A percentile compares a stretch with the other conserved stretches of the same genome.
phyloP scores from a whole-genome alignment of 352 stramenopile species.

The Globisporangium cystogenes region DNA sequence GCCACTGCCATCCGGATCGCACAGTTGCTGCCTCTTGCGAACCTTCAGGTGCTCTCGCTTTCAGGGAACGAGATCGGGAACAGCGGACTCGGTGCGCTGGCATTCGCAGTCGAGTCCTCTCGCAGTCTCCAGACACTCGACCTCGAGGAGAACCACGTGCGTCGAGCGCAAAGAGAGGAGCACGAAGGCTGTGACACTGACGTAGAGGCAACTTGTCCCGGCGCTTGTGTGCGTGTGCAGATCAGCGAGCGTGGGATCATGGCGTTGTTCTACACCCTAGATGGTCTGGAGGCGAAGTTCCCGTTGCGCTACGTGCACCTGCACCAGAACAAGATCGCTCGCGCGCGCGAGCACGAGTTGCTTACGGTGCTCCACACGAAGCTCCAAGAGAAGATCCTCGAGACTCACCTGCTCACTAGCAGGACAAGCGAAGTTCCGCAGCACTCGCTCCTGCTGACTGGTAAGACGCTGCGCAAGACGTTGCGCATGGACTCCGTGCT shows the following conservation, averaged over 20 bases:
- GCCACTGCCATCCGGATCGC: constrained; percentile 16
- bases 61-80: constrained; percentile 40
- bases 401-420: constrained; percentile 18
- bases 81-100: constrained; percentile 29
- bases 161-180: background rate
- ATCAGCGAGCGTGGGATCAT: constrained; percentile 27
- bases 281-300: constrained; percentile 20
- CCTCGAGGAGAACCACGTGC: constrained; percentile 45
- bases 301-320: constrained; percentile 35
- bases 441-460: constrained; percentile 17
- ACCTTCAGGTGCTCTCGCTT: constrained; percentile 28
- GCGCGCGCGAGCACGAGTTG: background rate
- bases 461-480: constrained; percentile 14
- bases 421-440: background rate
- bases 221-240: constrained; percentile 10
- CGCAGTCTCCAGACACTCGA: constrained; percentile 33
- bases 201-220: background rate
- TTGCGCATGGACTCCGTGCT: constrained; percentile 27
- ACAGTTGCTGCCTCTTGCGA: constrained; percentile 12
- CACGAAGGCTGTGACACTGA: background rate
- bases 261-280: constrained; percentile 32
- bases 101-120: constrained; percentile 37
- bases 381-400: constrained; percentile 38
- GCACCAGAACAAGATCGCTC: constrained; percentile 15
- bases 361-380: constrained; percentile 20